Base-by-base conservation (phyloP, 2,329 filamentous ascomycete species). In the Colletotrichum destructivum region DNA sequence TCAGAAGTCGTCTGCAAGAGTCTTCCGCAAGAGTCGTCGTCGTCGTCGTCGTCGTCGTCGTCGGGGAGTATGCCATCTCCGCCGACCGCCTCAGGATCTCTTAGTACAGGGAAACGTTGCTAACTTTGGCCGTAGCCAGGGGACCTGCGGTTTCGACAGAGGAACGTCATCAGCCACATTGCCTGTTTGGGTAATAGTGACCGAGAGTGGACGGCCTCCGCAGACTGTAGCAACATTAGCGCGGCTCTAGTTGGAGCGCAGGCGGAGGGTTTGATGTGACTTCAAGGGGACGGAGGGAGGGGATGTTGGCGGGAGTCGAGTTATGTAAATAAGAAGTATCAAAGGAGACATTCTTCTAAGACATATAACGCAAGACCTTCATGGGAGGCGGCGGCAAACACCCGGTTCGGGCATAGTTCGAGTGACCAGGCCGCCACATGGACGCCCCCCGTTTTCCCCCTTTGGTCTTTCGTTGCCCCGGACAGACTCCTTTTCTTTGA, bases 391-490 rank as follows among this genome's bases (percentile, higher is more conserved):
- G 18, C 52, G 31, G 52, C 11, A 11, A 55, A 8, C 4, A 26
- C 12, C 38, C 13, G 38, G 12, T 42, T 57, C 13, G 38, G 55
- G 55, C 5, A 59, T 26, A 59, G 55, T 9, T 12, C 38, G n/a
- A 42, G n/a, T 59, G 21, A 2, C 21, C 55, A 38, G 38, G 38
- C 38, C 46, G 60, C 60, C 46, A 23, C 60, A 62, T 52, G n/a
- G 60, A 31, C 31, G 31, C 35, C 13, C 26, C 60, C 46, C 35
- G 31, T n/a, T n/a, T 26, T 62, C 16, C 35, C 31, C 15, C 44
- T 51, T 62, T 26, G 5, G 46, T 52, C 18, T 11, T 8, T 26
- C 9, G n/a, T 52, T 42, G 5, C 7, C 44, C 42, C 49, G 44
- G 6, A 21, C 42, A 31, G 7, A n/a, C 46, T 51, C 60, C 46